Base-by-base conservation (phyloP, 257 asterid species). In the Coffea eugenioides region DNA sequence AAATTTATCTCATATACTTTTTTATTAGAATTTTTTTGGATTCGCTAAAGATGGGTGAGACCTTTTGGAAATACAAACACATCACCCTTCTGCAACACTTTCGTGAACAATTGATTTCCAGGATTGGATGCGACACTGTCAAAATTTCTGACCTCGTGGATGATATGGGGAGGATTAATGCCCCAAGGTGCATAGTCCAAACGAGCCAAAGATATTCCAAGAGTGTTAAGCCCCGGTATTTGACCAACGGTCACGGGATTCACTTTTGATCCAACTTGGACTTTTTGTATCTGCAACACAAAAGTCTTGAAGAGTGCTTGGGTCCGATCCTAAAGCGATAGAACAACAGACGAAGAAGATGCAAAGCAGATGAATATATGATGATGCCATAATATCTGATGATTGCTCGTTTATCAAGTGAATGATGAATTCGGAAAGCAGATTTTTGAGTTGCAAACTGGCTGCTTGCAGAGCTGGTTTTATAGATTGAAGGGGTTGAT, bases 21-120 rank as follows among this genome's bases (percentile, higher is more conserved):
- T 31, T 31, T 31, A 31, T 31, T 31, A 31, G 31, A 31, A 31
- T 31, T 31, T 31, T 31, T 31, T 31, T 31, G 31, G 31, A 31
- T 31, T 31, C 31, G 31, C 31, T 31, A 31, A 31, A 31, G 31
- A 31, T 78, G 81, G 27, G 68, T 39, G 59, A 78, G 81, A 8
- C 76, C 81, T n/a, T 43, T 48, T 8, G 69, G 81, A 43, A 78
- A 78, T 8, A 78, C 81, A 20, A 78, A 78, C 2, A 78, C 76
- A 69, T 78, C 81, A 0, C 81, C 76, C 39, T 67, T 52, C 12
- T 34, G 54, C 25, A 78, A 52, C 6, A 52, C 39, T 36, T 78
- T 78, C 2, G 59, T 34, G 13, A 78, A 13, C 68, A 68, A 43
- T 3, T 56, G 75, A 21, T 68, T 68, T 69, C 54, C 76, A 2